Conservation (phyloP, 345 rosid species). For the Luvunga scandens region DNA sequence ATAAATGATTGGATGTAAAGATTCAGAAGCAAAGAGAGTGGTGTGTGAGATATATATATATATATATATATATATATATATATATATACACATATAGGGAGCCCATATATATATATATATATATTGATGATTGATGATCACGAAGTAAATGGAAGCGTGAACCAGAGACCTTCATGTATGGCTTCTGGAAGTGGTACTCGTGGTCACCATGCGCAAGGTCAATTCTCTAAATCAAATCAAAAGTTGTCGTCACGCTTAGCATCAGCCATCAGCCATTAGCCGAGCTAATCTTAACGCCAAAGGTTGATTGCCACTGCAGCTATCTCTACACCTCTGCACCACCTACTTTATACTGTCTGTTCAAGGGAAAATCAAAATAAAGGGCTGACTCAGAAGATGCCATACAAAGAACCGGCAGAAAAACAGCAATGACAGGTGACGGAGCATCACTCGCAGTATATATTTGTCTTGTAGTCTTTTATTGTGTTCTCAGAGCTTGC, state of each 20-base stretch:
- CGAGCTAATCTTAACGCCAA: not conserved
- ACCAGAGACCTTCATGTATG: not conserved
- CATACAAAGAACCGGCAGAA: not conserved
- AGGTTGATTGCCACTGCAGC: not conserved
- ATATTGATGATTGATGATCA: not conserved
- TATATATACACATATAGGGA: too few relatives aligned
- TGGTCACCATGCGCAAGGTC: constrained; percentile 28
- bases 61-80: too few relatives aligned
- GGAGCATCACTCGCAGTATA: not conserved
- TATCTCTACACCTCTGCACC: not conserved
- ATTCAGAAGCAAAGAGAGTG: not conserved
- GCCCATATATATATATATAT: too few relatives aligned
- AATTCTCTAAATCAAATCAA: constrained; percentile 9
- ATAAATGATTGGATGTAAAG: not conserved
- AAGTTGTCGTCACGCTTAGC: constrained; percentile 18
- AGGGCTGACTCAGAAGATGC: constrained; percentile 10
- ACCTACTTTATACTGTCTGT: not conserved
- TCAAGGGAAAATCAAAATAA: not conserved
- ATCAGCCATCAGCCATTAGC: constrained; percentile 6
- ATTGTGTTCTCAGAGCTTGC: not conserved
- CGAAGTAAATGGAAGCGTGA: constrained; percentile 5
- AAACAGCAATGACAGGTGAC: not conserved
- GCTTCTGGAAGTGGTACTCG: constrained; percentile 21
- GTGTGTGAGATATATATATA: too few relatives aligned
- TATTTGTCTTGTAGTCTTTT: not conserved